Base-by-base conservation (phyloP, 1,284 basidiomycete genomes). In the Phylloboletellus chloephorus region DNA sequence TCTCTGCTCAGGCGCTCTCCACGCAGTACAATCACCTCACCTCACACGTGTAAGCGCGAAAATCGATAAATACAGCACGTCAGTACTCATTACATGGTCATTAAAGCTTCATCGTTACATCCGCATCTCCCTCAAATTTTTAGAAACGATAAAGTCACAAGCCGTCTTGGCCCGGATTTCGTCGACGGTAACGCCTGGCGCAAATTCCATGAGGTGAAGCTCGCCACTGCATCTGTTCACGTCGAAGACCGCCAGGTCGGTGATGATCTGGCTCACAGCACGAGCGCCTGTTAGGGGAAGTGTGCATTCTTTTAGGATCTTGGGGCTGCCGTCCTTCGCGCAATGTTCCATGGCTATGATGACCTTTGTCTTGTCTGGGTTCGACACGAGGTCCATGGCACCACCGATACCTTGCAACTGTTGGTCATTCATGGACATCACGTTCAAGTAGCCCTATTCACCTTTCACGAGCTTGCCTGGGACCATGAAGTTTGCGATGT, bases 401-500 rank as follows among this genome's bases (percentile, higher is more conserved):
- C 93, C 92, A 21, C 91, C 91, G 61, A 95, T 92, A 42, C 88
- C 87, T 52, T 79, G 52, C 21, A 19, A n/a, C 28, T 34, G 11
- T 16, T 56, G 7, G 58, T 33, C 15, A 12, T 29, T 15, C 26
- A 4, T 3, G n/a, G 19, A 3, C 8, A 22, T 23, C n/a, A 11
- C n/a, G 3, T 32, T 21, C 26, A 15, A 37, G 13, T 9, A 30
- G 10, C 22, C 15, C 20, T 13, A 43, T 66, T 46, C 46, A 73
- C 86, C 84, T 71, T 86, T 88, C 44, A 90, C 77, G 61, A 90
- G 78, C 66, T 93, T 90, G 21, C 89, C 88, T 21, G 92, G 91
- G 48, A 96, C 88, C 91, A 95, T 96, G 64, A 88, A 97, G 71
- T 96, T 96, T 41, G 94, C 92, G 49, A 97, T 82, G 62, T 96